These are phyloP conservation scores for Aspergillus nanangensis DNA, from an alignment of 495 filamentous ascomycete species.

Conservation along the genomic window DNA sequence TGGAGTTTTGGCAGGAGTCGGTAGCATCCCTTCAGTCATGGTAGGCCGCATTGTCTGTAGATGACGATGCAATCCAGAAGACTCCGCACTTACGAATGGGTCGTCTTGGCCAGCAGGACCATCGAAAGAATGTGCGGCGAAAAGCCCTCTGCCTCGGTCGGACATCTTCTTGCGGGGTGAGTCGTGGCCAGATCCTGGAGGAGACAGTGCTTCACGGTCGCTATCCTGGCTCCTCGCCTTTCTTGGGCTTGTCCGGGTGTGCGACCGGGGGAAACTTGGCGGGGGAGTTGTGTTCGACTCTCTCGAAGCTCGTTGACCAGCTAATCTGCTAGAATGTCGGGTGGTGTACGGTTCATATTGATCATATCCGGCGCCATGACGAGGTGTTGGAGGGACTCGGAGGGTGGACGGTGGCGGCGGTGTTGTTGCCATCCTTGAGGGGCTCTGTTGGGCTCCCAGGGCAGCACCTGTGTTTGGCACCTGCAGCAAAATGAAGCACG, in stretches of 20 bases:
- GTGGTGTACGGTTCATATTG: conserved; percentile 62
- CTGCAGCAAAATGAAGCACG: no score
- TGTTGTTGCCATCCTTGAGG: conserved; percentile 36
- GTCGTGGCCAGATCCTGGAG: conserved; percentile 34
- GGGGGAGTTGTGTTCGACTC: conserved; percentile 35
- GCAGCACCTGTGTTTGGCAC: no score
- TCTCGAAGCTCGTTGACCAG: conserved; percentile 31
- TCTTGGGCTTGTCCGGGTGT: conserved; percentile 11
- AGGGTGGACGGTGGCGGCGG: conserved; percentile 58
- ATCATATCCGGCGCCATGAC: conserved; percentile 64
- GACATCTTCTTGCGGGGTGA: conserved; percentile 52
- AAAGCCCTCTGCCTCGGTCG: conserved; percentile 3
- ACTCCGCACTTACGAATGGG: conserved; percentile 17
- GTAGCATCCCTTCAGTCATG: conserved; percentile 55
- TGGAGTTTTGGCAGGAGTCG: conserved; percentile 89
- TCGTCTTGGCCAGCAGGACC: conserved; percentile 6
- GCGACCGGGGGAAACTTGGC: conserved; percentile 22
- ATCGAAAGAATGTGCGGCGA: conserved; percentile 15
- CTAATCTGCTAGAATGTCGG: conserved; percentile 45
- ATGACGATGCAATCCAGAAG: conserved; percentile 10
- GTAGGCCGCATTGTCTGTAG: conserved; percentile 20
- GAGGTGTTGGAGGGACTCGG: conserved; percentile 68
- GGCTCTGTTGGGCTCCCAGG: no score
- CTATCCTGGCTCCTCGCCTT: conserved; percentile 17
- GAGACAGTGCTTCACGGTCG: conserved; percentile 19